A percentile compares a stretch with the other conserved stretches of the same genome.
These are phyloP conservation scores for Polymyxa betae DNA, from an alignment of 208 protist genomes.

Conservation along the genomic window DNA sequence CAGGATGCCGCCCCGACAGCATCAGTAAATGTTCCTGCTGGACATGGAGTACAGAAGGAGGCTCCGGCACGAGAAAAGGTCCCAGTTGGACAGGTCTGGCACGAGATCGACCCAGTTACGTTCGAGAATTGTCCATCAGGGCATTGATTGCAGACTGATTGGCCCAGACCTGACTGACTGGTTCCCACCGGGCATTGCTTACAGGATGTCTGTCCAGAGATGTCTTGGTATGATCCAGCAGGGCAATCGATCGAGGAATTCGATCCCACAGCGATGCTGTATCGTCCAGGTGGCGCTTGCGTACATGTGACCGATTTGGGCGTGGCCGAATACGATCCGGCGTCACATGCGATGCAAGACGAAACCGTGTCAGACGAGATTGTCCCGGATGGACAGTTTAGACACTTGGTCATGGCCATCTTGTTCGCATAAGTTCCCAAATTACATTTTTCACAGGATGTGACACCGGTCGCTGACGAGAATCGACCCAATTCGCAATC, in stretches of 20 bases:
- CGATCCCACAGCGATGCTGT: background rate
- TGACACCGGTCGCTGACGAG: background rate
- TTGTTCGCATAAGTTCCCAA: background rate
- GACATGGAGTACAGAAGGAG: background rate
- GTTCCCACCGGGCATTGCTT: background rate
- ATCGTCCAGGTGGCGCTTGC: background rate
- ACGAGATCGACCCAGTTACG: background rate
- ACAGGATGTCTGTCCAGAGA: background rate
- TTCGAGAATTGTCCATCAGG: constrained; percentile 29
- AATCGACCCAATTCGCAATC: background rate
- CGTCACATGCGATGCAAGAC: background rate
- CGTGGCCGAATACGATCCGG: background rate
- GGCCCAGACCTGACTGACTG: background rate
- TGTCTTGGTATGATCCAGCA: background rate
- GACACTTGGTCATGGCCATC: background rate
- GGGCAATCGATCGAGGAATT: background rate
- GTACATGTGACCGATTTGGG: background rate
- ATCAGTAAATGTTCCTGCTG: background rate
- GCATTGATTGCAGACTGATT: background rate
- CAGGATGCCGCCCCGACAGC: background rate
- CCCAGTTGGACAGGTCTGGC: constrained; percentile 4
- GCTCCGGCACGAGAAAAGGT: background rate
- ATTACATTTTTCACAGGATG: constrained; percentile 16
- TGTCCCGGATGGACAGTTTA: background rate
- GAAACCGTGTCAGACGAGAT: background rate